Conservation (phyloP, 768 basidiomycete species). For the Termitomyces sp. region DNA sequence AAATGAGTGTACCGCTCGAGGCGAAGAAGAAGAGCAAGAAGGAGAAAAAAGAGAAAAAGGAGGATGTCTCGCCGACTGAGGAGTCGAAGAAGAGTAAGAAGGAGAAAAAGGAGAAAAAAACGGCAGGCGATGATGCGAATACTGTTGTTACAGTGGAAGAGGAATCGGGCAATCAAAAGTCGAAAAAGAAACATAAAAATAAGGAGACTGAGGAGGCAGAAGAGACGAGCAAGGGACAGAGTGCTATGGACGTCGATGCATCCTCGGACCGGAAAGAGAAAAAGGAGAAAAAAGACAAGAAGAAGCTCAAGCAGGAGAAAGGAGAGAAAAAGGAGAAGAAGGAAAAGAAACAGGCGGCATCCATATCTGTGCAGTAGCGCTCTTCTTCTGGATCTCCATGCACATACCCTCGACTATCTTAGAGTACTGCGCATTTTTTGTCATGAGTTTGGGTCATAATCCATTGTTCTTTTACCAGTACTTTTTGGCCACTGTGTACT, state of each 20-base stretch:
- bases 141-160: not conserved
- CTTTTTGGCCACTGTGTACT: not conserved
- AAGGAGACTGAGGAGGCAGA: not conserved
- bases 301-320: slow-evolving; percentile 14
- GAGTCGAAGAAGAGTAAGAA: slow-evolving; percentile 14
- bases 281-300: slow-evolving; percentile 2
- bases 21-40: slow-evolving; percentile 11
- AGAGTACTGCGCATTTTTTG: not conserved
- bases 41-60: slow-evolving; percentile 19
- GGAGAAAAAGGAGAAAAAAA: slow-evolving; percentile 2
- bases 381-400: not conserved
- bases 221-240: not conserved
- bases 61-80: not conserved
- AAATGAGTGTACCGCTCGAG: slow-evolving; percentile 7
- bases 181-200: not conserved
- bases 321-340: slow-evolving; percentile 13
- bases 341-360: slow-evolving; percentile 14
- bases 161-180: not conserved
- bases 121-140: not conserved
- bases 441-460: not conserved
- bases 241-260: slow-evolving; percentile 1
- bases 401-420: not conserved
- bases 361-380: slow-evolving; percentile 12
- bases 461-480: not conserved
- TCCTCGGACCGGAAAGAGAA: slow-evolving; percentile 12